Evolutionary conservation across 2,329 filamentous ascomycete species (phyloP).

Genomic region (Penicillium sp.): DNA sequence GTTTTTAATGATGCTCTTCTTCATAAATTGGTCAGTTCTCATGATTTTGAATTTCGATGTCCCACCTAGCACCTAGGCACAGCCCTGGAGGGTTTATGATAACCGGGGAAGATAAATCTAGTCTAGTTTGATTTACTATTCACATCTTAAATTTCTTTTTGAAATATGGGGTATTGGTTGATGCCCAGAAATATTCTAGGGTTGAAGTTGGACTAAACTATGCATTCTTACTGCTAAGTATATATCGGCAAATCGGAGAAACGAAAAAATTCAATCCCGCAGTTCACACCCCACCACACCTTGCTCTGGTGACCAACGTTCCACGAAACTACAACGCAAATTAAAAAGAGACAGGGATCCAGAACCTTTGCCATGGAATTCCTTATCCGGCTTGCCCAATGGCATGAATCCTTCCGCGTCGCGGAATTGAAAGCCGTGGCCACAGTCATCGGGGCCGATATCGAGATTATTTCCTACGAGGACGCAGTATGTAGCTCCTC

Average conservation of each 20-base stretch:
- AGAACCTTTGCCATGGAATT: slow-evolving; percentile 60
- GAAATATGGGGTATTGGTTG: not conserved
- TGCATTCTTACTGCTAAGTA: not conserved
- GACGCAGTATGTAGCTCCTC: slow-evolving; percentile 60
- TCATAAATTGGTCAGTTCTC: not conserved
- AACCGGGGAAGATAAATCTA: not conserved
- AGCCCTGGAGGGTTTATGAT: not conserved
- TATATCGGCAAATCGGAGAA: not conserved
- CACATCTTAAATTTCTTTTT: not conserved
- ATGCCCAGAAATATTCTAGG: not conserved
- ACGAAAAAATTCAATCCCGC: slow-evolving; percentile 6
- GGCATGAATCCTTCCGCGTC: slow-evolving; percentile 85
- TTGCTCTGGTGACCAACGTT: not conserved
- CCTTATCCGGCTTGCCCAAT: slow-evolving; percentile 84
- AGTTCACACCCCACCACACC: not conserved
- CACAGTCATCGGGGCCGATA: slow-evolving; percentile 62
- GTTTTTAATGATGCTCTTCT: not conserved
- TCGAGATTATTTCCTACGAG: slow-evolving; percentile 75
- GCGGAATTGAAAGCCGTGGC: slow-evolving; percentile 84
- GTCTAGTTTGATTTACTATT: not conserved
- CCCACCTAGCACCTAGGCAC: too few relatives aligned
- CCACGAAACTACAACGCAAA: not conserved
- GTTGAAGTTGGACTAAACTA: not conserved
- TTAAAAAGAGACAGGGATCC: not conserved
- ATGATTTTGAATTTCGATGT: not conserved